A percentile compares a stretch with the other conserved stretches of the same genome.
These are phyloP conservation scores for Taphrina confusa DNA, from an alignment of 1,139 yeast species.

Conservation along the genomic window DNA sequence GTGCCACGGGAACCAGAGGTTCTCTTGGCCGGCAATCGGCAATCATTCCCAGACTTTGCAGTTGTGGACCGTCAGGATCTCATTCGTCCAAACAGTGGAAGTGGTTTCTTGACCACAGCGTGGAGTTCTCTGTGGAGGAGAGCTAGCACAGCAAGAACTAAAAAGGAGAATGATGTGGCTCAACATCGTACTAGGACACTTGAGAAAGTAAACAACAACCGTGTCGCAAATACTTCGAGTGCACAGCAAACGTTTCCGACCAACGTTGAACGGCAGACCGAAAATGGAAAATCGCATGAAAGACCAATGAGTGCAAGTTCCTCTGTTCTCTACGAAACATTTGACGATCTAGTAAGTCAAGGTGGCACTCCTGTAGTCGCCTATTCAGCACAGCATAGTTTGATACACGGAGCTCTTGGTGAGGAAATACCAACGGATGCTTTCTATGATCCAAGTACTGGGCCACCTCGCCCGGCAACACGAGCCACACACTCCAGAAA, in stretches of 20 bases:
- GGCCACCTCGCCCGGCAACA: not conserved
- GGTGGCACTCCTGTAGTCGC: not conserved
- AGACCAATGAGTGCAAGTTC: constrained; percentile 3
- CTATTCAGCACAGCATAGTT: not conserved
- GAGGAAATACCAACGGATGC: constrained; percentile 19
- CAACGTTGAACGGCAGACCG: not conserved
- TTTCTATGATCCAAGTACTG: constrained; percentile 11
- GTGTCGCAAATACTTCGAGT: not conserved
- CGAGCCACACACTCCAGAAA: constrained; percentile 15
- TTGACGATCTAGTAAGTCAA: not conserved
- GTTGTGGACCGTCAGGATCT: constrained; percentile 9
- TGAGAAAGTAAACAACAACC: not conserved
- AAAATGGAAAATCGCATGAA: too few species aligned
- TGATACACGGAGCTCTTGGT: not conserved
- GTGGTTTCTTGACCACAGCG: constrained; percentile 10
- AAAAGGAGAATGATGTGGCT: constrained; percentile 31
- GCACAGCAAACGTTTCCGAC: not conserved
- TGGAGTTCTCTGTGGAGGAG: constrained; percentile 31
- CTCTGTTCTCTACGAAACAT: constrained; percentile 11
- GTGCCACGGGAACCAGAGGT: not conserved
- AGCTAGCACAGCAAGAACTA: constrained; percentile 24
- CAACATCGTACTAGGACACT: constrained; percentile 8
- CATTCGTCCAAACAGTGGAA: not conserved
- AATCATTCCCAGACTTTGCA: constrained; percentile 29
- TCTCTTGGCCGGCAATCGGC: constrained; percentile 27